Base-by-base conservation (phyloP, 805 yeast species). In the Candida endomychidarum region DNA sequence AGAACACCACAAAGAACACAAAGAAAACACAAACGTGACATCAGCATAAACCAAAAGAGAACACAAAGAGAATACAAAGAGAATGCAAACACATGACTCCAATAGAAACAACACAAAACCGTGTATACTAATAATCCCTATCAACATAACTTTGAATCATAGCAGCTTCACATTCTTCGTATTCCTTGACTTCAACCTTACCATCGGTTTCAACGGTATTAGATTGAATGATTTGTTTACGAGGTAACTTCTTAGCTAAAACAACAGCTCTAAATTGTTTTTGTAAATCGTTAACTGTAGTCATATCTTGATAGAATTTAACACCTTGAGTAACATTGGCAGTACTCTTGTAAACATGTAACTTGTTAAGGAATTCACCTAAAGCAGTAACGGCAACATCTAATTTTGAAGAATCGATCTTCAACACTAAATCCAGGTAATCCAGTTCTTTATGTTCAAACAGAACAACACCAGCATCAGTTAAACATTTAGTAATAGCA, bases 211-310 rank as follows among this genome's bases (percentile, higher is more conserved):
- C 46, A 18, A 64, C 50, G 7, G 95, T 83, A 62, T 88, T 88
- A 19, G 89, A 86, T 63, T 88, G 96, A 42, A 88, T 79, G 50
- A 83, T 76, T 58, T 86, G 95, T 60, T 81, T 83, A 60, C 96
- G 77, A 46, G 96, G 95, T 51, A 83, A 70, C 63, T 86, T 85
- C 58, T 85, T 83, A 32, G 67, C 64, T 45, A 88, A 65, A 10
- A 88, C 88, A 25, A 74, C 67, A 39, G 80, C 82, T 64, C 96
- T 76, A 57, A 74, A 83, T 47, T 71, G 63, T 18, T 86, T 78
- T 40, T 83, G 65, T 12, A 83, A 86, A 10, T 67, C 72, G 6
- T 80, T 73, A 28, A 83, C 88, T 2, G 74, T 69, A n/a, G 95
- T 81, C 63, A 81, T 81, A 19, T 80, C 81, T 34, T 64, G 62